Evolutionary conservation across 2,329 filamentous ascomycete genomes (phyloP), one percentile per base, ranked within the genome.

Genomic region (Basipetospora chlamydospora): DNA sequence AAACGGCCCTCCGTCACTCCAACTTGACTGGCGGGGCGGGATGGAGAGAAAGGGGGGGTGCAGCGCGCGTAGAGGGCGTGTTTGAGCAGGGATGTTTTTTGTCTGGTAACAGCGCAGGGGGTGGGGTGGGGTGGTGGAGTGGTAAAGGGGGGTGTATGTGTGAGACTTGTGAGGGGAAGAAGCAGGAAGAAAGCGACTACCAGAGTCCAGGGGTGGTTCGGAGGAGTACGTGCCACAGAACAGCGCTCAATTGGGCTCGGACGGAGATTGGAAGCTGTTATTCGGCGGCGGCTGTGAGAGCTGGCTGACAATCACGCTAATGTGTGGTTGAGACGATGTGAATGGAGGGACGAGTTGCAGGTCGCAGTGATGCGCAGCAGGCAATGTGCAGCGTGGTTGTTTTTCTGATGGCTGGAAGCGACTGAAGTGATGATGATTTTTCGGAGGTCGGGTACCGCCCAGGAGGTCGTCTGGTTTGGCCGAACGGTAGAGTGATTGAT

Each of bases 51-150:
- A 5, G 10, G 34, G 23, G 34, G 34, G 26, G 34, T 37, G 34
- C 15, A 37, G 34, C 34, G 34, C 34, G 34, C 34, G 34, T 37
- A 37, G 30, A 26, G 26, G 34, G 34, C 12, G 22, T 28, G 25
- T 26, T 18, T 29, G 34, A 23, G 34, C 21, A 21, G 23, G 34
- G 29, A n/a, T n/a, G n/a, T n/a, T n/a, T n/a, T n/a, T n/a, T n/a
- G 30, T 17, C 20, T 21, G 3, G 30, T 5, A 21, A 21, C 30
- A 21, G 18, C 12, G 30, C 12, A 9, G 32, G 20, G 22, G 22
- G 32, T 11, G 20, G 31, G 12, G 16, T 33, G 16, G 6, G 31
- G 16, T 21, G 21, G 22, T 21, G 17, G 31, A 21, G 17, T 20
- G 9, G 13, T 11, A n/a, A 18, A 13, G 33, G 15, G 33, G 13